Evolutionary conservation across 768 basidiomycete species (phyloP).

Genomic region (Trametes maxima): DNA sequence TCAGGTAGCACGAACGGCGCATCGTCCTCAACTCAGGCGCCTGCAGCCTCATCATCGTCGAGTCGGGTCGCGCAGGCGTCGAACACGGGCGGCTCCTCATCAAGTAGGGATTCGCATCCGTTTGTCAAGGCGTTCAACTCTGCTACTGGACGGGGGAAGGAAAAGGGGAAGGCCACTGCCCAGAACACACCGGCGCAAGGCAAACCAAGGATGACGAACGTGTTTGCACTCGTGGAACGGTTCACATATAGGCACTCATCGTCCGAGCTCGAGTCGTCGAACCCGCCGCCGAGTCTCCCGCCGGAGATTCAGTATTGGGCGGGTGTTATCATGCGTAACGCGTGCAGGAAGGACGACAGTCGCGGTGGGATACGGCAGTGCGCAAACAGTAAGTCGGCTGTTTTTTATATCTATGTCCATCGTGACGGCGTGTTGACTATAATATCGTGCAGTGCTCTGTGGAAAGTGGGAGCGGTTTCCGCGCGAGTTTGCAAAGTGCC

Average conservation of each 20-base stretch:
- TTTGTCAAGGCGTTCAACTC: slow-evolving; percentile 51
- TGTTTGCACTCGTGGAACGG: slow-evolving; percentile 94
- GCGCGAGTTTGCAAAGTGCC: slow-evolving; percentile 95
- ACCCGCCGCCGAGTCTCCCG: slow-evolving; percentile 71
- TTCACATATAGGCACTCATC: slow-evolving; percentile 95
- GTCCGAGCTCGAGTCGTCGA: slow-evolving; percentile 70
- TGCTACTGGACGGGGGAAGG: slow-evolving; percentile 50
- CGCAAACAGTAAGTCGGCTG: slow-evolving; percentile 79
- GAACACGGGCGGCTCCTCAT: slow-evolving; percentile 26
- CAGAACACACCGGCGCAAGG: slow-evolving; percentile 16
- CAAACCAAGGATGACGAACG: slow-evolving; percentile 69
- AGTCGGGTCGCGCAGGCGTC: slow-evolving; percentile 13
- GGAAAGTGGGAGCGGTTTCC: slow-evolving; percentile 93
- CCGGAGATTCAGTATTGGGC: slow-evolving; percentile 98
- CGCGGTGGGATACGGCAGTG: slow-evolving; percentile 95
- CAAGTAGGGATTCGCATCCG: slow-evolving; percentile 39
- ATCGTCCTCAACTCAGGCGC: background rate
- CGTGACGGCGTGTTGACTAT: background rate
- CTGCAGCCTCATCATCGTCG: slow-evolving; percentile 4
- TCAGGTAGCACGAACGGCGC: slow-evolving; percentile 13
- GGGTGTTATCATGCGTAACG: slow-evolving; percentile 99
- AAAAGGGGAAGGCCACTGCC: slow-evolving; percentile 45
- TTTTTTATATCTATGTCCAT: background rate
- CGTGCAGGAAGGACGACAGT: slow-evolving; percentile 95
- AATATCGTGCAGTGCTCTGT: slow-evolving; percentile 65